phyloP scores from a whole-genome alignment of 2,329 filamentous ascomycete genomes.

The Onygenales sp. region DNA sequence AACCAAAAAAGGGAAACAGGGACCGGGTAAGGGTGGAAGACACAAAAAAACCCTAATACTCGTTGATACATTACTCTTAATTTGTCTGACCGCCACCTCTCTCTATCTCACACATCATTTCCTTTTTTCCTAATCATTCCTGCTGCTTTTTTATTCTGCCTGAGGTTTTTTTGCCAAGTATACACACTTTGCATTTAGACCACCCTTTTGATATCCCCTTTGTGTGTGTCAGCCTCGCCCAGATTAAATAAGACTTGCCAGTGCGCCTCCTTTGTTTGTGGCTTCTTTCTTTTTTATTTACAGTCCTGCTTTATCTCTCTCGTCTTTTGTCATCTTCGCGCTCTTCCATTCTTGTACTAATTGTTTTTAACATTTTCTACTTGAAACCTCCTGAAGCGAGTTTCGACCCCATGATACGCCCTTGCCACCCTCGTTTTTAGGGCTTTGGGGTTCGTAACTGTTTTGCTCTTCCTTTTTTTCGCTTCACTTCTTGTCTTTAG shows the following conservation, averaged over 20 bases:
- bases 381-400: neutral
- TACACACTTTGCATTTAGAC: neutral
- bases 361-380: neutral
- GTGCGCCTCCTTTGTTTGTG: neutral
- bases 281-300: neutral
- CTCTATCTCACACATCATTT: slow-evolving; percentile 14
- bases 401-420: neutral
- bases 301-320: slow-evolving; percentile 1
- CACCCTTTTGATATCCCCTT: no score
- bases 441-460: neutral
- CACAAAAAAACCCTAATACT: slow-evolving; percentile 1
- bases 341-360: neutral
- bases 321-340: neutral
- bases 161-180: slow-evolving; percentile 7
- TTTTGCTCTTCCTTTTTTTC: no score
- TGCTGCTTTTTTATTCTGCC: slow-evolving; percentile 3
- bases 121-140: slow-evolving; percentile 17
- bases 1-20: neutral
- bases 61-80: neutral
- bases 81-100: slow-evolving; percentile 4
- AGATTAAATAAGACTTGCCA: neutral
- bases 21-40: neutral
- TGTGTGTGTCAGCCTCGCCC: no score
- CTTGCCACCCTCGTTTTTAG: neutral
- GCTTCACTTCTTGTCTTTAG: no score